Percentiles rank a stretch among this genome's conserved stretches.
These are phyloP conservation scores for Hibiscus syriacus DNA, from an alignment of 345 rosid species.

Conservation along the genomic window DNA sequence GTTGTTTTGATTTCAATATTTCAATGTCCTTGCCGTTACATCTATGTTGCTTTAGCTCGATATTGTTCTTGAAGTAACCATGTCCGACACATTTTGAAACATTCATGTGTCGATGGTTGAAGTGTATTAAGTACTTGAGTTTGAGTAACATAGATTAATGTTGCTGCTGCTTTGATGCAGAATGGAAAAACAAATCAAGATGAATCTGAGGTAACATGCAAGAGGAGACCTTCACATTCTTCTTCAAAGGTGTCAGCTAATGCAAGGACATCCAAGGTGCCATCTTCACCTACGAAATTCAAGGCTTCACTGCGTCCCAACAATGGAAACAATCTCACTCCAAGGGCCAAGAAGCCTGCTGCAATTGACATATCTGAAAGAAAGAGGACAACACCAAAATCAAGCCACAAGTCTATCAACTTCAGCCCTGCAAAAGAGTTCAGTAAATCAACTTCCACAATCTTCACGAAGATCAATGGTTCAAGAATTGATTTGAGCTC, in stretches of 20 bases:
- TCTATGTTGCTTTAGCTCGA: too few species aligned
- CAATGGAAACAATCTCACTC: conserved; percentile 33
- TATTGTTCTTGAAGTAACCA: too few species aligned
- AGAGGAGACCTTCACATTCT: conserved; percentile 31
- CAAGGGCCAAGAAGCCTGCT: conserved; percentile 23
- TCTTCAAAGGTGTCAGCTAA: conserved; percentile 19
- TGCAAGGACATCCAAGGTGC: conserved; percentile 25
- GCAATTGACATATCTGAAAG: conserved; percentile 19
- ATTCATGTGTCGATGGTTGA: too few species aligned
- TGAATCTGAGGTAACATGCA: conserved; percentile 24
- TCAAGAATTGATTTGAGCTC: conserved; percentile 37
- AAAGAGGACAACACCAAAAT: conserved; percentile 46
- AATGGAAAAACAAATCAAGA: conserved; percentile 20
- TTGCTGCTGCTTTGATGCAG: conserved; percentile 22
- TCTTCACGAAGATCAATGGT: conserved; percentile 50
- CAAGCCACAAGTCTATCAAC: conserved; percentile 41
- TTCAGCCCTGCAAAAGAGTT: conserved; percentile 68
- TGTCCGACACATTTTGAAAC: too few species aligned
- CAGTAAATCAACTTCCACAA: conserved; percentile 44
- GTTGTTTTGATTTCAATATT: not conserved
- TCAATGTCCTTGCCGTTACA: not conserved
- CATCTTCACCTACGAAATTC: conserved; percentile 30
- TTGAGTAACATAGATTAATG: too few species aligned
- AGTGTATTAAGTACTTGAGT: too few species aligned
- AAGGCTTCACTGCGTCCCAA: conserved; percentile 16